These are phyloP conservation scores for Theobroma grandiflorum DNA, from an alignment of 441 rosid species.

Conservation along the genomic window DNA sequence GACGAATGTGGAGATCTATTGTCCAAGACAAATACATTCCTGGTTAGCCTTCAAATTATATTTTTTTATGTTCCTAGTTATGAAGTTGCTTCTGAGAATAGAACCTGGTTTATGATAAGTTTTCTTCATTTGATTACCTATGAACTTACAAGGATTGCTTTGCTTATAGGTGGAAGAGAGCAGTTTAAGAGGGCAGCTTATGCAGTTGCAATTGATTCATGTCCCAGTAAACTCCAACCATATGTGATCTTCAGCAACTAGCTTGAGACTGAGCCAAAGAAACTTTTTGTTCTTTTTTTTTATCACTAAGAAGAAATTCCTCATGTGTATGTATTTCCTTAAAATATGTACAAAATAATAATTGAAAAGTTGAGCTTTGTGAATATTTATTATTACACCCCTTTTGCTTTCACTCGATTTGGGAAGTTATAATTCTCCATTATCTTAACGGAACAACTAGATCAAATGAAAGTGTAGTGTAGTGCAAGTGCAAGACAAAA, in stretches of 20 bases:
- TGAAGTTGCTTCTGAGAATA: background rate
- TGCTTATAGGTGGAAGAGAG: slow-evolving; percentile 66
- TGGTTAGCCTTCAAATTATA: slow-evolving; percentile 48
- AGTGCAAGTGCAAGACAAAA: too few relatives aligned
- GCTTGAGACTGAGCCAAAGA: background rate
- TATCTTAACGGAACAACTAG: too few relatives aligned
- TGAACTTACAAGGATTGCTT: background rate
- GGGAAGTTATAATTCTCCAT: too few relatives aligned
- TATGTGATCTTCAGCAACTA: background rate
- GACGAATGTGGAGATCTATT: slow-evolving; percentile 71
- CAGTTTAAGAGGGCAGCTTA: slow-evolving; percentile 58
- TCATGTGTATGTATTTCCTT: too few relatives aligned
- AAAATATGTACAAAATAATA: too few relatives aligned
- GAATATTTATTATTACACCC: too few relatives aligned
- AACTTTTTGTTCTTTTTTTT: too few relatives aligned
- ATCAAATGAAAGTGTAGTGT: too few relatives aligned
- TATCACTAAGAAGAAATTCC: too few relatives aligned
- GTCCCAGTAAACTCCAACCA: slow-evolving; percentile 18
- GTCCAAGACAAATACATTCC: slow-evolving; percentile 49
- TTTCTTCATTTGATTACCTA: background rate
- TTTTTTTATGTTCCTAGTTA: background rate
- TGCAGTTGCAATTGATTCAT: slow-evolving; percentile 45
- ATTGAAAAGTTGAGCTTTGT: too few relatives aligned
- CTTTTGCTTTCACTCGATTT: too few relatives aligned
- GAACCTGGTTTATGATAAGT: background rate